Evolutionary conservation across 352 stramenopile species (phyloP).

Genomic region (Phytophthora crassamura): DNA sequence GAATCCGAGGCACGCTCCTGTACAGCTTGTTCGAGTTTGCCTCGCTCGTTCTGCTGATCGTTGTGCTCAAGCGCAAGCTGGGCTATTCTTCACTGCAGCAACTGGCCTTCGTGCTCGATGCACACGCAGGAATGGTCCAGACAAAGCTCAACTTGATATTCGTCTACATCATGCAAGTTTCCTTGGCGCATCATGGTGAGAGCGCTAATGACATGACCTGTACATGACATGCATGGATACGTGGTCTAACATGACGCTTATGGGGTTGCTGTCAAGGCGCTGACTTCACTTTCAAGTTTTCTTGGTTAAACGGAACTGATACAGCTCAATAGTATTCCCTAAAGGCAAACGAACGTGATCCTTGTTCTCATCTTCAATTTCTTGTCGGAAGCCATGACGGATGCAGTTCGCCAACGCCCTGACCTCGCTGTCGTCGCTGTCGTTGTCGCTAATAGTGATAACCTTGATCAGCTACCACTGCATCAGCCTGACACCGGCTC

Average conservation of each 20-base stretch:
- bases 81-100: constrained; percentile 33
- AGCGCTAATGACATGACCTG: not conserved
- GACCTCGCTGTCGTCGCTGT: too few species aligned
- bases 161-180: constrained; percentile 44
- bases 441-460: too few species aligned
- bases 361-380: too few species aligned
- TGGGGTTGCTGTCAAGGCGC: constrained; percentile 8
- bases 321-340: too few species aligned
- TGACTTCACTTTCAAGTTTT: constrained; percentile 38
- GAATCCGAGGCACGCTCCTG: constrained; percentile 15
- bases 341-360: too few species aligned
- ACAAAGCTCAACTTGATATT: constrained; percentile 43
- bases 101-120: constrained; percentile 45
- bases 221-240: too few species aligned
- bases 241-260: too few species aligned
- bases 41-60: constrained; percentile 17
- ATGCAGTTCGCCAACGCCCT: too few species aligned
- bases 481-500: too few species aligned
- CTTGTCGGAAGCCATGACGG: too few species aligned
- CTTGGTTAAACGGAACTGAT: constrained; percentile 12
- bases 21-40: constrained; percentile 27
- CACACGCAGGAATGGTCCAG: constrained; percentile 26
- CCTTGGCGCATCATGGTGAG: constrained; percentile 34
- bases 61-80: constrained; percentile 26
- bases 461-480: too few species aligned